phyloP scores from a whole-genome alignment of 345 rosid genomes.

The Ceriops decandra region DNA sequence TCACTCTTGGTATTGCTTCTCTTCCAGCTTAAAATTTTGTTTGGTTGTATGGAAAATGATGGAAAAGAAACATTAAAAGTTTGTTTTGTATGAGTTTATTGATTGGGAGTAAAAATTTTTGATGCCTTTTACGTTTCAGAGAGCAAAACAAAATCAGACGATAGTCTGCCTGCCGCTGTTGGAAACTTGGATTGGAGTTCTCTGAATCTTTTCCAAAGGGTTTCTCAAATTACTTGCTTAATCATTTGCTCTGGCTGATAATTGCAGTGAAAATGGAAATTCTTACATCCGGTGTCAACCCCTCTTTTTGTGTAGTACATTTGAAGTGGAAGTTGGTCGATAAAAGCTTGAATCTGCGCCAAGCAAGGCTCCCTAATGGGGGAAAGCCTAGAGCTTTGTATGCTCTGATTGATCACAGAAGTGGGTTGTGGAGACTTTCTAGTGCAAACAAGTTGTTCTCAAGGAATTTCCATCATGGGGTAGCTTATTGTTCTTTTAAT shows the following conservation, averaged over 20 bases:
- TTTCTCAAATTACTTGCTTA: not conserved
- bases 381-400: conserved; percentile 20
- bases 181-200: not conserved
- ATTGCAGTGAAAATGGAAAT: conserved; percentile 61
- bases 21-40: not conserved
- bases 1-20: not conserved
- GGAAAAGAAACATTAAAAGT: not conserved
- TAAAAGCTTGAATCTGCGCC: conserved; percentile 24
- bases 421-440: conserved; percentile 26
- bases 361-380: conserved; percentile 21
- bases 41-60: conserved; percentile 1
- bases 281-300: conserved; percentile 41
- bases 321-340: conserved; percentile 29
- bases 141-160: not conserved
- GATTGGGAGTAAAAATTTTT: not conserved
- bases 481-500: conserved; percentile 18
- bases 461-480: conserved; percentile 9
- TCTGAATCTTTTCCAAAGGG: not conserved
- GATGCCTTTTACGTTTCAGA: not conserved
- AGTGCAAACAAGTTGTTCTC: conserved; percentile 7
- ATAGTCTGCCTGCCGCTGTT: not conserved
- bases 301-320: conserved; percentile 29
- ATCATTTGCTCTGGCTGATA: conserved; percentile 16
- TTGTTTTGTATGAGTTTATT: not conserved
- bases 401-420: conserved; percentile 20